A percentile compares a stretch with the other conserved stretches of the same genome.
phyloP scores from a whole-genome alignment of 2,329 filamentous ascomycete genomes.

The Hyphodiscus sp. region DNA sequence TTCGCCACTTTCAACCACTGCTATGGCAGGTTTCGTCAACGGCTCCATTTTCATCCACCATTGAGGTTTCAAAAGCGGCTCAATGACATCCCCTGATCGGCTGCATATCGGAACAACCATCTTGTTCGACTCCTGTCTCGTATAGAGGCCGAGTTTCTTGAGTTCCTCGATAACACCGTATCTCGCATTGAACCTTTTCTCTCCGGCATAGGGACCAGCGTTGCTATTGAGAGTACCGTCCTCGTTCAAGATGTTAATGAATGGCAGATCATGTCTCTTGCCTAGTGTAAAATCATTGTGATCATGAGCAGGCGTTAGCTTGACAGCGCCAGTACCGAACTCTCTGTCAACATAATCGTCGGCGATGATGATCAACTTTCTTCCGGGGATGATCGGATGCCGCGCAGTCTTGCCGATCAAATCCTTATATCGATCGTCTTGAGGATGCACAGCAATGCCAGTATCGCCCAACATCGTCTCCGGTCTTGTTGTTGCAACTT shows the following conservation, averaged over 20 bases:
- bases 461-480: constrained; percentile 95
- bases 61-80: constrained; percentile 91
- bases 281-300: constrained; percentile 89
- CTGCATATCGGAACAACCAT: constrained; percentile 91
- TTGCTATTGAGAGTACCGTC: constrained; percentile 85
- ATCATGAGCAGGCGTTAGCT: constrained; percentile 93
- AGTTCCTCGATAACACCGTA: constrained; percentile 81
- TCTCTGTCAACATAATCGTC: constrained; percentile 87
- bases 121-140: constrained; percentile 89
- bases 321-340: constrained; percentile 95
- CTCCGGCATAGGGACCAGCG: constrained; percentile 71
- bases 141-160: constrained; percentile 78
- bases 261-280: constrained; percentile 74
- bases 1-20: constrained; percentile 71
- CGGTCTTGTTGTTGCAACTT: constrained; percentile 87
- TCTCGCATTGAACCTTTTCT: constrained; percentile 87
- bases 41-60: constrained; percentile 97
- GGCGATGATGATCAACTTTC: constrained; percentile 76
- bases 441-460: constrained; percentile 86
- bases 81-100: constrained; percentile 90
- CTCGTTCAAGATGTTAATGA: constrained; percentile 93
- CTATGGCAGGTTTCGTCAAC: constrained; percentile 71
- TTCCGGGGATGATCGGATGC: constrained; percentile 77
- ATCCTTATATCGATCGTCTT: constrained; percentile 79
- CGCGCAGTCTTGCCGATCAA: constrained; percentile 78